phyloP scores from a whole-genome alignment of 2,329 filamentous ascomycete species.

The Ploettnerulaceae sp. region DNA sequence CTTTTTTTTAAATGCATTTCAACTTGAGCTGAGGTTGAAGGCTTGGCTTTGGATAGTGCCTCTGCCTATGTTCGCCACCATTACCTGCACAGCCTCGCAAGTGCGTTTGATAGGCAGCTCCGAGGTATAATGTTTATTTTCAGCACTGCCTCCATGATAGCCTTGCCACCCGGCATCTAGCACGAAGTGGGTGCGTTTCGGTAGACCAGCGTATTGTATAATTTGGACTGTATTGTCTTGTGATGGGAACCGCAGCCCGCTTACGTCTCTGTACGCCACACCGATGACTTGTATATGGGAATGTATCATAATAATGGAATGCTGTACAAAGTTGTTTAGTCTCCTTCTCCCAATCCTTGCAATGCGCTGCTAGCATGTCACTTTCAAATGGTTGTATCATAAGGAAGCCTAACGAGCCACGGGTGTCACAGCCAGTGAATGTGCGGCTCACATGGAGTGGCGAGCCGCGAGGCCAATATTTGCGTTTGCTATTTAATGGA shows the following conservation, averaged over 20 bases:
- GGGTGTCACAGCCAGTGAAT: slow-evolving; percentile 2
- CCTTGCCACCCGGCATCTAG: background rate
- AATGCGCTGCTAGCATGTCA: background rate
- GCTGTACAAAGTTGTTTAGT: no score
- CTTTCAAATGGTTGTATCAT: background rate
- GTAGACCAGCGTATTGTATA: slow-evolving; percentile 3
- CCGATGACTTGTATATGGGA: background rate
- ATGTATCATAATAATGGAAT: no score
- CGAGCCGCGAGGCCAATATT: background rate
- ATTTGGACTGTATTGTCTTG: no score
- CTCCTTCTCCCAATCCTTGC: background rate
- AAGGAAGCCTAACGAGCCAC: slow-evolving; percentile 2
- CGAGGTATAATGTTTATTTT: background rate
- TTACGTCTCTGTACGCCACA: slow-evolving; percentile 8
- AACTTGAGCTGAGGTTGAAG: no score
- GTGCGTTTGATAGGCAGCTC: background rate
- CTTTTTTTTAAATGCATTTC: no score
- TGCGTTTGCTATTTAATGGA: background rate
- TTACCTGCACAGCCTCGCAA: background rate
- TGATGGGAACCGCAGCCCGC: slow-evolving; percentile 2
- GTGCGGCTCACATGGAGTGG: background rate
- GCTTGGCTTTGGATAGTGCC: no score
- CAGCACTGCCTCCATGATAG: slow-evolving; percentile 3
- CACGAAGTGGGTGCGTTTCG: background rate
- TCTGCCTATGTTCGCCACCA: no score